Conservation (phyloP, 31 red algal genomes). For the Pterothamnion heteromorphum region DNA sequence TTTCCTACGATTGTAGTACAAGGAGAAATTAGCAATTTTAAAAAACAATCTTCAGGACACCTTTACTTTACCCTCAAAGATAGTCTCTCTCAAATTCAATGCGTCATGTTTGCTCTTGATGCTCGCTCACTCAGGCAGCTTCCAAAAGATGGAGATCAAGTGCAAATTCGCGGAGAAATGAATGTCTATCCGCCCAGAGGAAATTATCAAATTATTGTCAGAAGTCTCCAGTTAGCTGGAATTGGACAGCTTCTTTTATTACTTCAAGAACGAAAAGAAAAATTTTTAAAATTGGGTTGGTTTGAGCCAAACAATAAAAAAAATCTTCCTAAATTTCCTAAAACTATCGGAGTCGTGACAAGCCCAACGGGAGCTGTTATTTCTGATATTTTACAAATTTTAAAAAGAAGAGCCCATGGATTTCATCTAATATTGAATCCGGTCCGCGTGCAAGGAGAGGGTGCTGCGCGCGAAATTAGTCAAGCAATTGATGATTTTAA, state of each 20-base stretch:
- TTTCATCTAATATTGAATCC: neutral
- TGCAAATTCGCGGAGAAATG: neutral
- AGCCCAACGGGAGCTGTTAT: neutral
- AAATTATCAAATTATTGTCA: constrained; percentile 21
- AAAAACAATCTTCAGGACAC: constrained; percentile 4
- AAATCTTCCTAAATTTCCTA: neutral
- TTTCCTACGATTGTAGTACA: neutral
- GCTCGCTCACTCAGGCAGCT: neutral
- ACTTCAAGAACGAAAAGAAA: constrained; percentile 23
- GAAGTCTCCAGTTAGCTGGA: neutral
- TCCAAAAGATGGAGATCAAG: neutral
- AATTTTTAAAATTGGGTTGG: neutral
- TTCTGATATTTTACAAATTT: constrained; percentile 36
- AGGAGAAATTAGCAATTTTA: neutral
- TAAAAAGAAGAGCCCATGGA: neutral
- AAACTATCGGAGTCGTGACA: constrained; percentile 9
- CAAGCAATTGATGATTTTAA: neutral
- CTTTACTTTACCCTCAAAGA: constrained; percentile 40
- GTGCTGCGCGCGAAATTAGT: neutral
- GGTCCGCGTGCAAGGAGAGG: constrained; percentile 7
- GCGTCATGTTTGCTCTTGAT: neutral
- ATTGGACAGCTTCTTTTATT: neutral
- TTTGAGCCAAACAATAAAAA: constrained; percentile 12
- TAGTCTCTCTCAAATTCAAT: neutral
- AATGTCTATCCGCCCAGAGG: constrained; percentile 8